Conservation (phyloP, 2,329 filamentous ascomycete species). For the Nemania abortiva region DNA sequence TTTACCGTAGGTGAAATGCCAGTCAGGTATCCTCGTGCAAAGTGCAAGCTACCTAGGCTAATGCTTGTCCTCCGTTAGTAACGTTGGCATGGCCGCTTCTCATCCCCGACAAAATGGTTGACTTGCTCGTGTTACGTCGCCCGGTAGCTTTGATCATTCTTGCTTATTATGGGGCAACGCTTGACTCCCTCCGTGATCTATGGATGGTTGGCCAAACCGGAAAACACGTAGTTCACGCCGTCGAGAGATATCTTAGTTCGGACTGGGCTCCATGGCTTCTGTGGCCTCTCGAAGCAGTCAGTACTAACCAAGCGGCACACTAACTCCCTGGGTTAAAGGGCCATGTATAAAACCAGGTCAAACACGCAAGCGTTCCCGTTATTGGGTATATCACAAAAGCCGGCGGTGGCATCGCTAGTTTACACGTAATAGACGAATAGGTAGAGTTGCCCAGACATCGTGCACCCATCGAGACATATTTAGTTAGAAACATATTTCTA, state of each 20-base stretch:
- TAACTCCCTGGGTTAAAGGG: neutral
- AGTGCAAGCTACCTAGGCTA: constrained; percentile 2
- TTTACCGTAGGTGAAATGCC: constrained; percentile 27
- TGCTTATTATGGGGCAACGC: constrained; percentile 28
- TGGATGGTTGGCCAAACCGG: constrained; percentile 34
- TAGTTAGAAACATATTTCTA: too few species aligned
- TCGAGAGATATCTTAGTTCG: constrained; percentile 16
- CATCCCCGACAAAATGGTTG: constrained; percentile 26
- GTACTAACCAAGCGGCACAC: neutral
- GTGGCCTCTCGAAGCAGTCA: constrained; percentile 31
- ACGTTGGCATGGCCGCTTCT: constrained; percentile 33
- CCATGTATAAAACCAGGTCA: neutral
- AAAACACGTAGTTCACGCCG: constrained; percentile 26
- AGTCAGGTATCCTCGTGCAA: neutral
- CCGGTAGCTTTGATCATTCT: constrained; percentile 30
- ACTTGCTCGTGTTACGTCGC: constrained; percentile 34
- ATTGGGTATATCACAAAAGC: neutral
- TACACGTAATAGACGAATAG: neutral
- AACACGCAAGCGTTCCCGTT: neutral
- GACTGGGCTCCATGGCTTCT: constrained; percentile 27
- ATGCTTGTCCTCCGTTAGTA: constrained; percentile 13
- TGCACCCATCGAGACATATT: too few species aligned
- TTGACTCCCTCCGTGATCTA: constrained; percentile 23
- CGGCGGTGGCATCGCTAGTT: neutral
- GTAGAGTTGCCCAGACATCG: neutral